Percentiles rank a stretch among this genome's conserved stretches.
These are phyloP conservation scores for Kluyveromyces lactis DNA, from an alignment of 805 yeast species.

Conservation along the genomic window DNA sequence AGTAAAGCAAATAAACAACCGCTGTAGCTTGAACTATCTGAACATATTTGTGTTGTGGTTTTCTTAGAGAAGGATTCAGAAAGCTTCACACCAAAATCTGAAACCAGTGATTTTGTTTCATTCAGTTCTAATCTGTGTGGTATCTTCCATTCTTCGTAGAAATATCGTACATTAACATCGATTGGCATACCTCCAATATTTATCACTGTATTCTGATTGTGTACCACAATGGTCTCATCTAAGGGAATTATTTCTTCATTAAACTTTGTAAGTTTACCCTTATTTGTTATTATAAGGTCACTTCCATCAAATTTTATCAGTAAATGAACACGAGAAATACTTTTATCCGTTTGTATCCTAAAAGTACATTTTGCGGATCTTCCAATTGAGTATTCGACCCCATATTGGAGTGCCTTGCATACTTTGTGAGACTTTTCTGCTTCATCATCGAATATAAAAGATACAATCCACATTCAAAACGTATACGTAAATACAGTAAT, in stretches of 20 bases:
- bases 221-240: background rate
- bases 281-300: constrained; percentile 10
- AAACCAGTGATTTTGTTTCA: background rate
- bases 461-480: constrained; percentile 22
- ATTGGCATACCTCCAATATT: constrained; percentile 2
- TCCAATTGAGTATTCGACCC: constrained; percentile 17
- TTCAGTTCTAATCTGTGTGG: constrained; percentile 6
- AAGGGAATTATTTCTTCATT: constrained; percentile 5
- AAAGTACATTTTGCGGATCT: constrained; percentile 25
- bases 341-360: constrained; percentile 25
- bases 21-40: constrained; percentile 4
- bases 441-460: constrained; percentile 15
- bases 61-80: constrained; percentile 4
- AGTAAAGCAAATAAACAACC: constrained; percentile 12
- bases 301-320: constrained; percentile 6
- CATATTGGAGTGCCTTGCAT: constrained; percentile 14
- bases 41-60: constrained; percentile 7
- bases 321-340: constrained; percentile 27
- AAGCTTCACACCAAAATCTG: constrained; percentile 3
- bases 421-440: constrained; percentile 11
- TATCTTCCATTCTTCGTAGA: constrained; percentile 11
- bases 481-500: too few relatives aligned
- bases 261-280: constrained; percentile 24
- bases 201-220: background rate
- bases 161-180: background rate